These are phyloP conservation scores for Arthrobotrys sinensis DNA, from an alignment of 2,329 filamentous ascomycete genomes.

Conservation along the genomic window DNA sequence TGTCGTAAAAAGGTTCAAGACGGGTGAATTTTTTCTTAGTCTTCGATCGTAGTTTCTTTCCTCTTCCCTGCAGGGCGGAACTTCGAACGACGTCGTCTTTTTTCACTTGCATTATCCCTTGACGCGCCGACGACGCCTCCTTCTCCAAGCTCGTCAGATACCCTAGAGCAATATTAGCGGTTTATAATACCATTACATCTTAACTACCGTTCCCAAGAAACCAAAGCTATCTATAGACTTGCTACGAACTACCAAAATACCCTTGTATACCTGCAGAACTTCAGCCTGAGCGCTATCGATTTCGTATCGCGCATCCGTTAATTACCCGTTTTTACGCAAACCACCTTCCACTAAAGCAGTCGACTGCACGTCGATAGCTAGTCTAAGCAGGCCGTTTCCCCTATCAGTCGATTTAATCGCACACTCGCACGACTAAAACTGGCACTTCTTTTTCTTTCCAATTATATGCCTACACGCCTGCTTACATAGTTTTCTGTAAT, in stretches of 20 bases:
- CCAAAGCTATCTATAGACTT: conserved; percentile 34
- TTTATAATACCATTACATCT: conserved; percentile 31
- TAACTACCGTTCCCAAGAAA: background rate
- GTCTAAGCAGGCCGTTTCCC: too few species aligned
- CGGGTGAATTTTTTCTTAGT: conserved; percentile 14
- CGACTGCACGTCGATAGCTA: conserved; percentile 27
- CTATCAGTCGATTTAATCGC: background rate
- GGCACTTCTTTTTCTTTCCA: background rate
- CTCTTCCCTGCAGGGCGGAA: conserved; percentile 13
- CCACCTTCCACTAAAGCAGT: conserved; percentile 29
- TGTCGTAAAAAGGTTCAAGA: background rate
- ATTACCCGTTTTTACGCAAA: conserved; percentile 48
- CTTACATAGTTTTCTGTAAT: conserved; percentile 25
- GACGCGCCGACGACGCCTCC: conserved; percentile 14
- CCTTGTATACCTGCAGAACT: conserved; percentile 8
- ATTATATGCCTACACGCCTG: conserved; percentile 19
- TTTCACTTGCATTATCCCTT: conserved; percentile 8
- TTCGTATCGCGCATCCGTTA: conserved; percentile 52
- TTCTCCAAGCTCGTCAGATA: conserved; percentile 15
- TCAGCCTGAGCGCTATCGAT: conserved; percentile 36
- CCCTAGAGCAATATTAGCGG: conserved; percentile 9
- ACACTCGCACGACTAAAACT: background rate
- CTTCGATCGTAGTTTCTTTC: conserved; percentile 8
- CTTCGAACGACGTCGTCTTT: conserved; percentile 8
- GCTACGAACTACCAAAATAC: background rate